phyloP scores from a whole-genome alignment of 805 yeast species.

The Lachancea lanzarotensis region DNA sequence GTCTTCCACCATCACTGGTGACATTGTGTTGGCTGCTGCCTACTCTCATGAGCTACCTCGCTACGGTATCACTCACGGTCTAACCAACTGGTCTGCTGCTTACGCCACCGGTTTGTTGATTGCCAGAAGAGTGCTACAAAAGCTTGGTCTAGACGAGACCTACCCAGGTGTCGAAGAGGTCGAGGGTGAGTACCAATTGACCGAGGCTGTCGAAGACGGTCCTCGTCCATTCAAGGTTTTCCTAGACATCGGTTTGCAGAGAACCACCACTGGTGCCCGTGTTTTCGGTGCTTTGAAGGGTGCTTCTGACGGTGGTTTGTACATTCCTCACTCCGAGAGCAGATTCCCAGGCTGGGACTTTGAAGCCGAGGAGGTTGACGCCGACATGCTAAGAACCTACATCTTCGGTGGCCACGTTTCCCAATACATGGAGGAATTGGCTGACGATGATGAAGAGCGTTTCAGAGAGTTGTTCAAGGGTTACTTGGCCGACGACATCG shows the following conservation, averaged over 20 bases:
- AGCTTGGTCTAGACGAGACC: slow-evolving; percentile 97
- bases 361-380: slow-evolving; percentile 96
- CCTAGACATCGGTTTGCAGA: slow-evolving; percentile 98
- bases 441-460: slow-evolving; percentile 99
- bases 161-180: slow-evolving; percentile 98
- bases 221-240: slow-evolving; percentile 99
- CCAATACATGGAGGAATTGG: slow-evolving; percentile 99
- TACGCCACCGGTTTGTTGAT: slow-evolving; percentile 97
- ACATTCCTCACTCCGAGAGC: slow-evolving; percentile 98
- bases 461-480: slow-evolving; percentile 93
- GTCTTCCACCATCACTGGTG: slow-evolving; percentile 96
- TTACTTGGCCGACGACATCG: slow-evolving; percentile 94
- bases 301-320: slow-evolving; percentile 99
- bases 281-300: slow-evolving; percentile 99
- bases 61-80: slow-evolving; percentile 97
- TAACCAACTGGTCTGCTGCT: slow-evolving; percentile 99
- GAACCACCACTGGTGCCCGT: slow-evolving; percentile 99
- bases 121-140: slow-evolving; percentile 98
- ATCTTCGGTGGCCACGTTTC: slow-evolving; percentile 99
- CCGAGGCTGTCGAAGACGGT: slow-evolving; percentile 98
- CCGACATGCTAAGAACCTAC: slow-evolving; percentile 96
- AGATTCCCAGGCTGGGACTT: slow-evolving; percentile 99
- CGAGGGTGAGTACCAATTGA: slow-evolving; percentile 97
- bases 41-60: slow-evolving; percentile 98
- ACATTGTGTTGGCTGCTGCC: slow-evolving; percentile 92